These are phyloP conservation scores for Myriosclerotinia scirpicola DNA, from an alignment of 2,329 filamentous ascomycete genomes.

Conservation along the genomic window DNA sequence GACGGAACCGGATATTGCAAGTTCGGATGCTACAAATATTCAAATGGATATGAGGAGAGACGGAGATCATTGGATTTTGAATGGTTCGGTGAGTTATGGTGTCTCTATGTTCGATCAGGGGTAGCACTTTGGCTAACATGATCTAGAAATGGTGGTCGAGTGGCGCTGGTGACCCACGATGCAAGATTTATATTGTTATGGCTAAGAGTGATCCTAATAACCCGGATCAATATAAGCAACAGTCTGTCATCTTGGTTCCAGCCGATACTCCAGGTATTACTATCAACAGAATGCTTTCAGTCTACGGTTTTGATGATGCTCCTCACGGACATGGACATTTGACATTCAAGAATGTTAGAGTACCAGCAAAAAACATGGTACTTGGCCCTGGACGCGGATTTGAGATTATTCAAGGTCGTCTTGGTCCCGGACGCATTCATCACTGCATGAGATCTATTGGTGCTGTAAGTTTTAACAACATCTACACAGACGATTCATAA, in stretches of 20 bases:
- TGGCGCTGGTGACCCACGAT: conserved; percentile 88
- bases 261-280: conserved; percentile 79
- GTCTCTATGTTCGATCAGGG: not conserved
- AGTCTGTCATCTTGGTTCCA: conserved; percentile 90
- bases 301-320: conserved; percentile 97
- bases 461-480: conserved; percentile 52
- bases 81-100: conserved; percentile 66
- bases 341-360: conserved; percentile 83
- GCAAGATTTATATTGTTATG: conserved; percentile 94
- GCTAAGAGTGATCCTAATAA: conserved; percentile 82
- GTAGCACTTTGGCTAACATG: conserved; percentile 28
- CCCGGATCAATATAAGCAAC: conserved; percentile 78
- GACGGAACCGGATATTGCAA: conserved; percentile 88
- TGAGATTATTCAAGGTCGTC: conserved; percentile 96
- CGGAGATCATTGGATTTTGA: conserved; percentile 86
- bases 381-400: conserved; percentile 93
- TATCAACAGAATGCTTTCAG: conserved; percentile 89
- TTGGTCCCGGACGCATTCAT: conserved; percentile 94
- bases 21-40: conserved; percentile 91
- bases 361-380: conserved; percentile 80
- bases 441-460: conserved; percentile 97
- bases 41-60: conserved; percentile 78
- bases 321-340: conserved; percentile 97
- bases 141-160: conserved; percentile 97
- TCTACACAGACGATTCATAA: not conserved